Base-by-base conservation (phyloP, 2,329 filamentous ascomycete genomes). In the Hypoxylon sp. region DNA sequence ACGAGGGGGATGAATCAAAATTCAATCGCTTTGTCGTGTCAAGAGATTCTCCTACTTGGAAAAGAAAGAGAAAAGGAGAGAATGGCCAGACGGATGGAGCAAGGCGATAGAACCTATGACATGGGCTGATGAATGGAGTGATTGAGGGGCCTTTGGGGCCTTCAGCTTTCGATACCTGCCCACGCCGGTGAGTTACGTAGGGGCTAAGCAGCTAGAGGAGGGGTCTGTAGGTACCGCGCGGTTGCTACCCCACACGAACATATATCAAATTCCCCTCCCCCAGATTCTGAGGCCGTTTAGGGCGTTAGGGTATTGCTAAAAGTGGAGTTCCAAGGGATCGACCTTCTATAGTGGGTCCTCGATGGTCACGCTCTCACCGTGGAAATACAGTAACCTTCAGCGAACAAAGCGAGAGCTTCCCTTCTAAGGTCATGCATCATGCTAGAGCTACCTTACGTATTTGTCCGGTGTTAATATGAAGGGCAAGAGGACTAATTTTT, bases 71-170 rank as follows among this genome's bases (percentile, higher is more conserved):
- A 48, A 55, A 37, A 58, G 41, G 32, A 65, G 62, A 54, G 55
- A 65, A 58, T 62, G 62, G 67, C 56, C 62, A 64, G 60, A 64
- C 56, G 59, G 51, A 63, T 64, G 44, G 56, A 67, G 67, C 41
- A 62, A 70, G 66, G 32, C 32, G n/a, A 6, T 37, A 34, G 53
- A 72, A 67, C 53, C 62, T 43, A 34, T 43, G 34, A 55, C 55
- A 70, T 71, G 70, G 68, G 71, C 63, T 62, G 65, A 68, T 68
- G 59, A 54, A 68, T 68, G 53, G 65, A 65, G 67, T 68, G 63
- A 71, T 70, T 69, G 71, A 72, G 69, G 71, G 72, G 72, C 70
- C 20, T 61, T 65, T 51, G 69, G 71, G 72, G 72, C 70, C 20
- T 61, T 65, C 53, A 65, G 50, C 57, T 62, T 58, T 67, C 66